Evolutionary conservation across 176 grass and related monocot species (phyloP).

Genomic region (Tillandsia leiboldiana): DNA sequence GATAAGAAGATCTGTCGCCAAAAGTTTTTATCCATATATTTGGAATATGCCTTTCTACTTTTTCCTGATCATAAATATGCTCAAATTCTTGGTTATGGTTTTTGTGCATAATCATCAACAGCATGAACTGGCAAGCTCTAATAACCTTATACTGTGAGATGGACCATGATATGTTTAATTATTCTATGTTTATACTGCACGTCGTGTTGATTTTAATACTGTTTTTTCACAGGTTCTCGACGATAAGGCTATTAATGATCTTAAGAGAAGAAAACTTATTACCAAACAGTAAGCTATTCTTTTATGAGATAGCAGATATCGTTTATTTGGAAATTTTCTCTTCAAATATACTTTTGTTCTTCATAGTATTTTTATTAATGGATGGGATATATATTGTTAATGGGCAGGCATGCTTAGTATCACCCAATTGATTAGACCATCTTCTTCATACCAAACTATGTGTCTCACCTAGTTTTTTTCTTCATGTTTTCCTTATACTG

Average conservation of each 20-base stretch:
- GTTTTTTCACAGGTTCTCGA: conserved; percentile 41
- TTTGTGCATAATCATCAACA: too few species aligned
- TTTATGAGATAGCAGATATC: neutral
- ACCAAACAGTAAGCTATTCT: conserved; percentile 61
- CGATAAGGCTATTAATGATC: conserved; percentile 40
- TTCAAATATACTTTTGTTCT: too few species aligned
- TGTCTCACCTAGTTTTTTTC: neutral
- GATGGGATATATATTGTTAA: neutral
- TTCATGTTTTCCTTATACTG: neutral
- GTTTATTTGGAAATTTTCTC: too few species aligned
- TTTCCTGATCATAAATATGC: too few species aligned
- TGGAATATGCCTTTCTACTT: too few species aligned
- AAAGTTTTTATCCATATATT: too few species aligned
- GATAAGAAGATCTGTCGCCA: too few species aligned
- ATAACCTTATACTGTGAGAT: too few species aligned
- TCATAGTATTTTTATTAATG: neutral
- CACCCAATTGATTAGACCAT: neutral
- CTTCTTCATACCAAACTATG: neutral
- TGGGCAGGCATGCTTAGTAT: neutral
- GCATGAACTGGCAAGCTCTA: too few species aligned
- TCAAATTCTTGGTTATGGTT: too few species aligned
- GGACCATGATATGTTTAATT: neutral
- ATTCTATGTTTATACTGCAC: neutral
- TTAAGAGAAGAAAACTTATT: conserved; percentile 80
- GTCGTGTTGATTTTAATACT: neutral